phyloP scores from a whole-genome alignment of 306 rosid species.

The Ammopiptanthus mongolicus region DNA sequence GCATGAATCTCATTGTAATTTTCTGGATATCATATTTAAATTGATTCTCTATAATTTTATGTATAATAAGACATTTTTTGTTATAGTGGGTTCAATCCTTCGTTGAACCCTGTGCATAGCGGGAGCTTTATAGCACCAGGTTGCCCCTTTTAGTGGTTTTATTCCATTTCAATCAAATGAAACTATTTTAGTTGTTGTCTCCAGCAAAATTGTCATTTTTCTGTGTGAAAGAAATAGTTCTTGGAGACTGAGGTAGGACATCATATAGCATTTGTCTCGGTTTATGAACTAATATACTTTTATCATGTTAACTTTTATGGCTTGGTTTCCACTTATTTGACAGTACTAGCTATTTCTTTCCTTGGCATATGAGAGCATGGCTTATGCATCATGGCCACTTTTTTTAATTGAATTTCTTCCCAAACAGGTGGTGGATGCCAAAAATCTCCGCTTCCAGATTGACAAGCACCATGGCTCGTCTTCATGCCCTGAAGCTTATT shows the following conservation, averaged over 20 bases:
- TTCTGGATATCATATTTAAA: background rate
- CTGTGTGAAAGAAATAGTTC: background rate
- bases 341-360: slow-evolving; percentile 7
- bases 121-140: no score
- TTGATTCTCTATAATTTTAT: background rate
- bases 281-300: background rate
- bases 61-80: background rate
- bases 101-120: no score
- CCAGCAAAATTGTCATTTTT: background rate
- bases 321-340: background rate
- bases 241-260: background rate
- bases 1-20: background rate
- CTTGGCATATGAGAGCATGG: background rate
- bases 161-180: background rate
- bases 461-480: slow-evolving; percentile 55
- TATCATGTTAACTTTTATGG: background rate
- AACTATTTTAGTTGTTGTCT: background rate
- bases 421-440: slow-evolving; percentile 82
- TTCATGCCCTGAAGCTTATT: slow-evolving; percentile 82
- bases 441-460: slow-evolving; percentile 76
- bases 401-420: slow-evolving; percentile 22
- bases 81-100: no score
- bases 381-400: background rate
- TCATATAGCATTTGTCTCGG: background rate
- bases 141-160: background rate